Evolutionary conservation across 495 filamentous ascomycete species (phyloP).

Genomic region (Articulospora tetracladia): DNA sequence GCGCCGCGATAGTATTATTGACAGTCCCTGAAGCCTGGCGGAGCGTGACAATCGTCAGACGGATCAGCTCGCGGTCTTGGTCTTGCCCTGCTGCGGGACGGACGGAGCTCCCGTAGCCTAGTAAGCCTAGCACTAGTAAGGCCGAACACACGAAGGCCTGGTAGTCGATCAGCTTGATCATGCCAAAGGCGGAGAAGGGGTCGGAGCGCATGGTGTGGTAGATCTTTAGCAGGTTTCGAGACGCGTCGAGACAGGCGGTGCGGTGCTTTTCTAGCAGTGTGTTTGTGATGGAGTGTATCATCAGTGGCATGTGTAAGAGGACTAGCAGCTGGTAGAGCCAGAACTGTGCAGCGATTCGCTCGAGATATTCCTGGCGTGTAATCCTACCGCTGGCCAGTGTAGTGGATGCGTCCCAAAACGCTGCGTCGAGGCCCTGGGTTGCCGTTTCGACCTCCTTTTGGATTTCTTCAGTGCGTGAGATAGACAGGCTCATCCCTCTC

Average conservation of each 20-base stretch:
- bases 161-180: constrained; percentile 13
- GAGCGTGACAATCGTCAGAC: constrained; percentile 1
- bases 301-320: constrained; percentile 13
- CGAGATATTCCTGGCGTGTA: constrained; percentile 7
- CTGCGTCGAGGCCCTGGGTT: not conserved
- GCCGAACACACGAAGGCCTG: constrained; percentile 9
- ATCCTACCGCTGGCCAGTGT: not conserved
- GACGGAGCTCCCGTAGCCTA: constrained; percentile 2
- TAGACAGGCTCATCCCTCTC: constrained; percentile 2
- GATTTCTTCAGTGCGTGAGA: constrained; percentile 4
- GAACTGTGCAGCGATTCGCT: constrained; percentile 2
- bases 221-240: constrained; percentile 3
- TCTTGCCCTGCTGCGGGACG: not conserved
- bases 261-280: constrained; percentile 1
- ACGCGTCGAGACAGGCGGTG: constrained; percentile 5
- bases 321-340: constrained; percentile 6
- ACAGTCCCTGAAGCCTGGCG: not conserved
- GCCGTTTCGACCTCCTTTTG: not conserved
- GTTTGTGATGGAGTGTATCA: constrained; percentile 11
- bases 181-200: constrained; percentile 5
- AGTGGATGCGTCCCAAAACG: constrained; percentile 5
- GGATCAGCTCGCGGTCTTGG: constrained; percentile 2
- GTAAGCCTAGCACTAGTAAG: constrained; percentile 3
- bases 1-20: constrained; percentile 10
- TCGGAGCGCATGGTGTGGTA: constrained; percentile 15